Evolutionary conservation across 495 filamentous ascomycete genomes (phyloP), one percentile per base, ranked within the genome.

Genomic region (Astrothelium subdiscretum): DNA sequence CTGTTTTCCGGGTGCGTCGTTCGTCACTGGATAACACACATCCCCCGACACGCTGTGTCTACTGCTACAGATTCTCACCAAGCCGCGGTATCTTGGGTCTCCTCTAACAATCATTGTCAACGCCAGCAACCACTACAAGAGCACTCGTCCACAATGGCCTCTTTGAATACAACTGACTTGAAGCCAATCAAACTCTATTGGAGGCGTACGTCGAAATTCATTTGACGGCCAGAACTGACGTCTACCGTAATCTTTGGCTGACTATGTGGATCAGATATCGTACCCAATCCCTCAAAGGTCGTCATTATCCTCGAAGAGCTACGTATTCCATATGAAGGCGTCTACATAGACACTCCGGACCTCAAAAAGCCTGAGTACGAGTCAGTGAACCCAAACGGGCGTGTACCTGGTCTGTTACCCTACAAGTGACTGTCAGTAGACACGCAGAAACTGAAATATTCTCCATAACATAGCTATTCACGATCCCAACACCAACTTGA

Each of bases 371-470:
- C 75, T 15, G 70, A 73, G 0, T 91, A 74, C 71, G 69, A 73
- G 10, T 72, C 73, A 8, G 65, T 87, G 75, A 91, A 89, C 71
- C 87, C 86, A 64, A 91, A 91, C 72, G 88, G 87, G 58, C 86
- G 89, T 2, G 60, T 86, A 11, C 85, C 80, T 40, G 35, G 35
- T 40, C 6, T 15, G 15, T 15, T 40, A 6, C 35, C 35, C 35
- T 15, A n/a, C n/a, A n/a, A n/a, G n/a, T n/a, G n/a, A n/a, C n/a
- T n/a, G n/a, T n/a, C n/a, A n/a, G n/a, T n/a, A n/a, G n/a, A n/a
- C n/a, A n/a, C n/a, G n/a, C n/a, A n/a, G n/a, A n/a, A n/a, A n/a
- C 35, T 40, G 5, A 15, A 40, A 40, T 40, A 6, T 15, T 15
- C 35, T 40, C 6, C 15, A 6, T 40, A 40, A 40, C 35, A 40